Evolutionary conservation across 2,329 filamentous ascomycete genomes (phyloP), one percentile per base, ranked within the genome.

Genomic region (Nothomitra cinnamomea): DNA sequence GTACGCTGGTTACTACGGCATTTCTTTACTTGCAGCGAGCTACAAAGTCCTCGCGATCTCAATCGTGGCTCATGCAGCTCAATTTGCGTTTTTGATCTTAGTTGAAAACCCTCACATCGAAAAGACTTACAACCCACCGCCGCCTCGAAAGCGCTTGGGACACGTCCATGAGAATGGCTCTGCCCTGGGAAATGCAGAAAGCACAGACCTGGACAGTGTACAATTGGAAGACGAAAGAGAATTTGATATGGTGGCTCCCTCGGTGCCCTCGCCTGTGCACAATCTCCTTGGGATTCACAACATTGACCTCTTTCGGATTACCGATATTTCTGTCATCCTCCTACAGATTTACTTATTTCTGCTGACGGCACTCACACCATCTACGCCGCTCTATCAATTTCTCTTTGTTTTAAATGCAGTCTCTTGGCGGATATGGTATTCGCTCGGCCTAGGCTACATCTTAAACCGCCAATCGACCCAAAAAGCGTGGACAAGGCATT

Each of bases 101-200:
- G 87, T 98, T 58, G 92, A 98, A 70, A 95, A 94, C 63, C 92
- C 92, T 52, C 92, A 98, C 64, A 98, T 98, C 69, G 88, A 96
- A 63, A 94, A 94, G 72, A 95, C 82, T 2, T 98, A 98, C 73
- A 95, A 95, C 64, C 80, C 88, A 35, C 89, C 89, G 52, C 78
- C 85, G 43, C 86, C 88, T 56, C 70, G 70, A 66, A 85, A 80
- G 67, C 76, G 75, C 66, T 66, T 65, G 3, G 25, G 56, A 55
- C 43, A 56, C 48, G 43, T 59, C 58, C 66, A 67, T 58, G 58
- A 57, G 56, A 63, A 60, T 56, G 19, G 25, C 22, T 19, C 45
- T 19, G 19, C 45, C 10, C 5, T 10, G 28, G 28, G 10, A 32
- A 68, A 64, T 57, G 64, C 62, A 53, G 68, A 69, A 48, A 59